These are phyloP conservation scores for Yamadazyma songkhlaensis DNA, from an alignment of 1,139 yeast species.

Conservation along the genomic window DNA sequence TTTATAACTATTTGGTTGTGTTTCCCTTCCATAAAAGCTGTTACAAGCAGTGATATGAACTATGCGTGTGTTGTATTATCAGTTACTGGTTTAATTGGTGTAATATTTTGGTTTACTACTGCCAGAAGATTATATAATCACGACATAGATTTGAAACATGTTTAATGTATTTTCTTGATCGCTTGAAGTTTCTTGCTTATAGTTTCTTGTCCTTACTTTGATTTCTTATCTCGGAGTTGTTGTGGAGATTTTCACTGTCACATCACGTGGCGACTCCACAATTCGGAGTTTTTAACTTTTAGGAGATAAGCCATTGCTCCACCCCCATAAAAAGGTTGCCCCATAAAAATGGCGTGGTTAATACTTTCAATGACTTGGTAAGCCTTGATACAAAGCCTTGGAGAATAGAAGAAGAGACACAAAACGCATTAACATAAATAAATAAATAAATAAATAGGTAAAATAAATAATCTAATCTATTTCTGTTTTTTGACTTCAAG, in stretches of 20 bases:
- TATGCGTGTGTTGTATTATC: slow-evolving; percentile 37
- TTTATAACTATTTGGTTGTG: slow-evolving; percentile 29
- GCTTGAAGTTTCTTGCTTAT: too few species aligned
- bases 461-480: slow-evolving; percentile 1
- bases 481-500: slow-evolving; percentile 14
- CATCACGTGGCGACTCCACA: slow-evolving; percentile 2
- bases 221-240: too few species aligned
- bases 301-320: too few species aligned
- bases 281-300: slow-evolving; percentile 1
- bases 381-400: too few species aligned
- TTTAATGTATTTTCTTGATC: too few species aligned
- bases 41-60: slow-evolving; percentile 31
- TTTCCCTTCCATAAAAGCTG: slow-evolving; percentile 29
- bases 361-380: too few species aligned
- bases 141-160: slow-evolving; percentile 11
- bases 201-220: too few species aligned
- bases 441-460: slow-evolving; percentile 7
- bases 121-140: slow-evolving; percentile 20
- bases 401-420: too few species aligned
- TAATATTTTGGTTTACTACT: slow-evolving; percentile 23
- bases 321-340: too few species aligned
- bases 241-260: not conserved
- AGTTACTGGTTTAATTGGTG: slow-evolving; percentile 25
- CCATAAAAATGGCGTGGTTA: too few species aligned
- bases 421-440: slow-evolving; percentile 7